Evolutionary conservation across 805 yeast species (phyloP).

Genomic region (Starmerella apicola): DNA sequence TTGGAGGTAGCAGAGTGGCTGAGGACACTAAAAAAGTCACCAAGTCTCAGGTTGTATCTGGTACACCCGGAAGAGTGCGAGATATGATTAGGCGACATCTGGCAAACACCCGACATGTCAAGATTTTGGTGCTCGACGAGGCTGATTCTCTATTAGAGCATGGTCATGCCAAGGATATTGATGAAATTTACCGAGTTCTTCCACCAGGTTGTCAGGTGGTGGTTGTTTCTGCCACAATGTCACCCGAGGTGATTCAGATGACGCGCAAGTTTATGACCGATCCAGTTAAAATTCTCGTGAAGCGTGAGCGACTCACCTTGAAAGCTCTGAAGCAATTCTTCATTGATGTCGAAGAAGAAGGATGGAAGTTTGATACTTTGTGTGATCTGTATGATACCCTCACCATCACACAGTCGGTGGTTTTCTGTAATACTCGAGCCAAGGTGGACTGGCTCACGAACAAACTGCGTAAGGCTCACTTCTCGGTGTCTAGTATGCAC

Average conservation of each 20-base stretch:
- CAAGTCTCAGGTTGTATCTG: slow-evolving; percentile 75
- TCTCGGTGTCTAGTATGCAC: slow-evolving; percentile 92
- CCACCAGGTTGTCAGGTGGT: slow-evolving; percentile 87
- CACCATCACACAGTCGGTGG: slow-evolving; percentile 93
- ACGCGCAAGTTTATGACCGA: slow-evolving; percentile 84
- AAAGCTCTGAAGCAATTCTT: slow-evolving; percentile 91
- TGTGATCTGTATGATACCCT: slow-evolving; percentile 91
- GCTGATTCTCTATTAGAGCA: slow-evolving; percentile 90
- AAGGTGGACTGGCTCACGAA: slow-evolving; percentile 87
- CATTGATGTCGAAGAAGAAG: slow-evolving; percentile 83
- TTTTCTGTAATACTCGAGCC: slow-evolving; percentile 91
- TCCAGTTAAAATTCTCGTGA: slow-evolving; percentile 88
- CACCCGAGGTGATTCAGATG: slow-evolving; percentile 81
- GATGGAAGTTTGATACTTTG: slow-evolving; percentile 86
- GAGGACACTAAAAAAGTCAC: slow-evolving; percentile 62
- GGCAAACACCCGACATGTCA: slow-evolving; percentile 59
- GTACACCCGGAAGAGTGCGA: slow-evolving; percentile 91
- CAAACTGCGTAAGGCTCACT: slow-evolving; percentile 64
- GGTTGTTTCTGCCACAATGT: slow-evolving; percentile 87
- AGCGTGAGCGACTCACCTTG: slow-evolving; percentile 83
- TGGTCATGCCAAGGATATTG: slow-evolving; percentile 92
- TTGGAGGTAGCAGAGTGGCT: slow-evolving; percentile 80
- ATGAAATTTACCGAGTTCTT: slow-evolving; percentile 73
- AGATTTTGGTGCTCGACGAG: slow-evolving; percentile 87
- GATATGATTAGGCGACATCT: slow-evolving; percentile 83